Evolutionary conservation across 106 monocot species (phyloP).

Genomic region (Alisma plantagoaquatica): DNA sequence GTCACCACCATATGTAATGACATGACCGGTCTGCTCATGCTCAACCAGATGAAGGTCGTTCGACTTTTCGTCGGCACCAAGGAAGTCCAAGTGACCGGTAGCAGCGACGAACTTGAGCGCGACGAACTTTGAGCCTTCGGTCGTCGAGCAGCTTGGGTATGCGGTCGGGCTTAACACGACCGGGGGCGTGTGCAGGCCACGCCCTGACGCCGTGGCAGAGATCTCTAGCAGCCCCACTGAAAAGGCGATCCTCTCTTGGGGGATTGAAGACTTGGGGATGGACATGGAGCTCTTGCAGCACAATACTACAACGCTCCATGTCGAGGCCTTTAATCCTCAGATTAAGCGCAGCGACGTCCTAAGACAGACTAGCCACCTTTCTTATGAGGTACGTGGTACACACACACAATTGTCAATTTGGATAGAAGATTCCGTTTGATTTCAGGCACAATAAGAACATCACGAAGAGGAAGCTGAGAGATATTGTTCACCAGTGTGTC

Average conservation of each 20-base stretch:
- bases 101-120: too few relatives aligned
- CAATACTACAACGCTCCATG: neutral
- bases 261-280: slow-evolving; percentile 1
- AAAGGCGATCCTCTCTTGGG: slow-evolving; percentile 18
- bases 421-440: too few relatives aligned
- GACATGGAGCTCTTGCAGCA: neutral
- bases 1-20: slow-evolving; percentile 43
- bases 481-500: too few relatives aligned
- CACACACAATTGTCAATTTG: too few relatives aligned
- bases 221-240: slow-evolving; percentile 9
- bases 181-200: slow-evolving; percentile 20
- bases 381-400: too few relatives aligned
- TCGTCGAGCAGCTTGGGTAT: neutral
- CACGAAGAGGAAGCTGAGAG: too few relatives aligned
- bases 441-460: too few relatives aligned
- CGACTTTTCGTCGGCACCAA: slow-evolving; percentile 22
- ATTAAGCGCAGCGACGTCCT: slow-evolving; percentile 11
- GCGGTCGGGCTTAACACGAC: slow-evolving; percentile 36
- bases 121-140: too few relatives aligned
- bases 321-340: slow-evolving; percentile 11
- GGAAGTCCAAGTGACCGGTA: neutral
- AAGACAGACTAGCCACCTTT: too few relatives aligned
- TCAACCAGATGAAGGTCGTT: slow-evolving; percentile 39
- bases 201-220: neutral
- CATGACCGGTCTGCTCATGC: slow-evolving; percentile 37